Evolutionary conservation across 805 yeast species (phyloP).

Genomic region (Hanseniaspora thailandica): DNA sequence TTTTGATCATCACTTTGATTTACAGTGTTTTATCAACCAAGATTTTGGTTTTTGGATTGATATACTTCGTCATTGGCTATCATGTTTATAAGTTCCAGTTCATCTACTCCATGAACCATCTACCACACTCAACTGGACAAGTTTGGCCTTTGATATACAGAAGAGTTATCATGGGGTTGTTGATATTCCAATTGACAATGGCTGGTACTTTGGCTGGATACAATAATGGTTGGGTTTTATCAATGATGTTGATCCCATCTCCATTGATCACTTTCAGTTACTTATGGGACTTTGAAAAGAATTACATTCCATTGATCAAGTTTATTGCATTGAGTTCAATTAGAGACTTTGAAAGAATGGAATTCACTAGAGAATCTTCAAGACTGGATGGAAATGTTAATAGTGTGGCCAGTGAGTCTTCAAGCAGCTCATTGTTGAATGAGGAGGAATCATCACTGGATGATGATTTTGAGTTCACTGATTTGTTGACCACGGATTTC

Average conservation of each 20-base stretch:
- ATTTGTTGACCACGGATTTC: slow-evolving; percentile 18
- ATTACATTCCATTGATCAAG: slow-evolving; percentile 65
- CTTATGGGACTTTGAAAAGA: slow-evolving; percentile 70
- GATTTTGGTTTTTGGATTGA: slow-evolving; percentile 69
- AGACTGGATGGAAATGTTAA: not conserved
- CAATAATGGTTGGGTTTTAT: slow-evolving; percentile 65
- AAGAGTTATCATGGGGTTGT: slow-evolving; percentile 66
- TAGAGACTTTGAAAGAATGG: slow-evolving; percentile 34
- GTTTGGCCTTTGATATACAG: slow-evolving; percentile 89
- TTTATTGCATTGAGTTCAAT: slow-evolving; percentile 83
- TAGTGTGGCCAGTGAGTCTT: slow-evolving; percentile 18
- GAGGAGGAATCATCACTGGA: not conserved
- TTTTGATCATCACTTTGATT: slow-evolving; percentile 70
- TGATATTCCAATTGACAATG: slow-evolving; percentile 82
- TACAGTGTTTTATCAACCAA: slow-evolving; percentile 85
- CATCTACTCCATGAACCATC: slow-evolving; percentile 81
- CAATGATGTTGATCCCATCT: slow-evolving; percentile 61
- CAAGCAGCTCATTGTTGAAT: not conserved
- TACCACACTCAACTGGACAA: slow-evolving; percentile 92
- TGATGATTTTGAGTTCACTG: slow-evolving; percentile 18
- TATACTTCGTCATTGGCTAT: slow-evolving; percentile 75
- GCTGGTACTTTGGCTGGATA: slow-evolving; percentile 75
- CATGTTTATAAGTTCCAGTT: slow-evolving; percentile 85
- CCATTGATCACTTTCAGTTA: slow-evolving; percentile 57
- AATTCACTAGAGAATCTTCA: slow-evolving; percentile 18